Evolutionary conservation across 805 yeast species (phyloP).

Genomic region (Teunomyces cretensis): DNA sequence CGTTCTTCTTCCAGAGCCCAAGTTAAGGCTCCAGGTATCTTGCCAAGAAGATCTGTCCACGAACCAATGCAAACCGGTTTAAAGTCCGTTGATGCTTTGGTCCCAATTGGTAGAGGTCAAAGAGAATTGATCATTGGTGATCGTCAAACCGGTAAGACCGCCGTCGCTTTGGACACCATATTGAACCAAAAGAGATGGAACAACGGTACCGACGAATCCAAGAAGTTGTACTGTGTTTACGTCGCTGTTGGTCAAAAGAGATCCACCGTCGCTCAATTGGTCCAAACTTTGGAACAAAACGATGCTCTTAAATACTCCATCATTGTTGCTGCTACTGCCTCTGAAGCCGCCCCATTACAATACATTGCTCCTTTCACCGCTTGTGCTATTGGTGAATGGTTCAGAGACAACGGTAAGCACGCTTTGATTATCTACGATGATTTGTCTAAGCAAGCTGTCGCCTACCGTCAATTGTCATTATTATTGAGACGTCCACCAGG

Average conservation of each 20-base stretch:
- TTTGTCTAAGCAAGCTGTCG: conserved; percentile 99
- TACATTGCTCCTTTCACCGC: conserved; percentile 99
- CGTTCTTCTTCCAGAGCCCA: conserved; percentile 90
- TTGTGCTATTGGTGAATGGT: conserved; percentile 99
- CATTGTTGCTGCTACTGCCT: conserved; percentile 99
- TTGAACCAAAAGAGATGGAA: conserved; percentile 99
- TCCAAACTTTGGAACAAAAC: conserved; percentile 96
- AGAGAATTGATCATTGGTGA: conserved; percentile 99
- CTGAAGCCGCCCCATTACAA: conserved; percentile 99
- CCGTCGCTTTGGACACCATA: conserved; percentile 97
- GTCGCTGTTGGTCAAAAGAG: conserved; percentile 99
- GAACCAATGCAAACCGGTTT: conserved; percentile 99
- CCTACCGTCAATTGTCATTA: conserved; percentile 98
- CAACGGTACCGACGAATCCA: conserved; percentile 89
- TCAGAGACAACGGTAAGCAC: conserved; percentile 99
- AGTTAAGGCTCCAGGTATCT: conserved; percentile 99
- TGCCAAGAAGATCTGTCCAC: conserved; percentile 97
- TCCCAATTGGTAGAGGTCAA: conserved; percentile 99
- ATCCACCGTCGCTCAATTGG: conserved; percentile 99
- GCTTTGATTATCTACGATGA: conserved; percentile 97
- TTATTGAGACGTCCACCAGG: conserved; percentile 97
- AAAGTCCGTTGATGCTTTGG: conserved; percentile 97
- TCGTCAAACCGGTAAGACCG: conserved; percentile 99
- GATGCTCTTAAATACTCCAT: conserved; percentile 97
- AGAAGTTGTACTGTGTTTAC: conserved; percentile 99